These are phyloP conservation scores for Pseudonitzschia pungens DNA, from an alignment of 108 stramenopile species.

Conservation along the genomic window DNA sequence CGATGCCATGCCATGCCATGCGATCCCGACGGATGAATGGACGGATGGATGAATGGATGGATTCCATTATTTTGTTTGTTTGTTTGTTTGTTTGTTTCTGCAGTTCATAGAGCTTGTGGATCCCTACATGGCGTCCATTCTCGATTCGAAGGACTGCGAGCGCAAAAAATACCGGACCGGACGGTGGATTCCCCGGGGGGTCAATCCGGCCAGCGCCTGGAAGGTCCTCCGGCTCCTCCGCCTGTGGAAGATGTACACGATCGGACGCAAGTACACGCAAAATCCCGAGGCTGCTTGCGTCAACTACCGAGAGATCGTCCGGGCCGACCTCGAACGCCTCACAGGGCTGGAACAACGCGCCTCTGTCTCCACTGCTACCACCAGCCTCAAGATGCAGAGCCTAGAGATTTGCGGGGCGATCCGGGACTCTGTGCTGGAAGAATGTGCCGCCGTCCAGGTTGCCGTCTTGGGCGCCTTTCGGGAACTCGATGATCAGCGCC, in stretches of 20 bases:
- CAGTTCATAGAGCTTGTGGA: not conserved
- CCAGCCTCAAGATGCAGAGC: too few species aligned
- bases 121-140: constrained; percentile 2
- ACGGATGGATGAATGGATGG: too few species aligned
- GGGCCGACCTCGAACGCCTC: not conserved
- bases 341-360: too few species aligned
- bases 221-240: not conserved
- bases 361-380: too few species aligned
- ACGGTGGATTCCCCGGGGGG: not conserved
- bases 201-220: not conserved
- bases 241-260: not conserved
- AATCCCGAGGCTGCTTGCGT: not conserved
- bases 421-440: not conserved
- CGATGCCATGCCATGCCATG: too few species aligned
- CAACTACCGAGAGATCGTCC: not conserved
- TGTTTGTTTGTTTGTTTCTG: too few species aligned
- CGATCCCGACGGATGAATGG: too few species aligned
- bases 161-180: not conserved
- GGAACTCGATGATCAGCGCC: not conserved
- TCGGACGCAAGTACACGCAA: not conserved
- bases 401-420: not conserved
- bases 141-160: constrained; percentile 1
- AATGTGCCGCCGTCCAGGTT: not conserved
- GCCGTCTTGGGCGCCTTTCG: not conserved
- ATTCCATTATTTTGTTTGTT: too few species aligned